Evolutionary conservation across 2,329 filamentous ascomycete genomes (phyloP).

Genomic region (Aspergillus niger): DNA sequence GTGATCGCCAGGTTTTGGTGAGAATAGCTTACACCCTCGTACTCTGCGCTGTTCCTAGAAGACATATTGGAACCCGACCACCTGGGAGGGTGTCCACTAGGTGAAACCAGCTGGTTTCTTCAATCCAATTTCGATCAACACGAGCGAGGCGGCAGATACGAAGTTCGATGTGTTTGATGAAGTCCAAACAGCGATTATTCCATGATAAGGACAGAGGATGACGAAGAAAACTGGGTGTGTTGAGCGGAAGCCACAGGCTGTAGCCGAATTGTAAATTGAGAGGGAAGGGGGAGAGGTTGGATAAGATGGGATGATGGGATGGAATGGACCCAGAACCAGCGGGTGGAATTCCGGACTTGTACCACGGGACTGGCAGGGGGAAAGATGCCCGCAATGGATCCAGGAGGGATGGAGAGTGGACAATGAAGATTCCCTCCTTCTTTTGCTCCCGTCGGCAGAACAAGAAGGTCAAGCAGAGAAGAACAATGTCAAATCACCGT

Average conservation of each 20-base stretch:
- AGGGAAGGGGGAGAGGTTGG: conserved; percentile 10
- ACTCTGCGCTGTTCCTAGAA: conserved; percentile 45
- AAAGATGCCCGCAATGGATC: conserved; percentile 11
- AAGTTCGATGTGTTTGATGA: not conserved
- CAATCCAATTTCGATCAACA: conserved; percentile 7
- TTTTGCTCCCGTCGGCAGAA: not conserved
- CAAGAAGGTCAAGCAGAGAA: not conserved
- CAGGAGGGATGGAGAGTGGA: not conserved
- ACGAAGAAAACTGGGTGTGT: conserved; percentile 6
- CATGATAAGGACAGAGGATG: conserved; percentile 20
- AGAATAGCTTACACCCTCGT: conserved; percentile 43
- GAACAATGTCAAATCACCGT: not conserved
- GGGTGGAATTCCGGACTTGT: conserved; percentile 17
- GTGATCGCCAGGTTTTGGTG: conserved; percentile 1
- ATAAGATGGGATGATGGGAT: conserved; percentile 6
- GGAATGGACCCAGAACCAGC: conserved; percentile 12
- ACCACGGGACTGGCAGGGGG: conserved; percentile 9
- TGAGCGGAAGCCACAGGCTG: conserved; percentile 13
- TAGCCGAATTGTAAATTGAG: conserved; percentile 1
- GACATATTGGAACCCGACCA: conserved; percentile 28
- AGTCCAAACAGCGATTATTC: conserved; percentile 15
- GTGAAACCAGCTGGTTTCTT: conserved; percentile 9
- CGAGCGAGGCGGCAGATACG: conserved; percentile 6
- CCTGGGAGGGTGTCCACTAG: conserved; percentile 14
- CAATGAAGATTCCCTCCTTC: not conserved